A percentile compares a stretch with the other conserved stretches of the same genome.
These are phyloP conservation scores for Vitis riparia DNA, from an alignment of 164 flowering plant species.

Conservation along the genomic window DNA sequence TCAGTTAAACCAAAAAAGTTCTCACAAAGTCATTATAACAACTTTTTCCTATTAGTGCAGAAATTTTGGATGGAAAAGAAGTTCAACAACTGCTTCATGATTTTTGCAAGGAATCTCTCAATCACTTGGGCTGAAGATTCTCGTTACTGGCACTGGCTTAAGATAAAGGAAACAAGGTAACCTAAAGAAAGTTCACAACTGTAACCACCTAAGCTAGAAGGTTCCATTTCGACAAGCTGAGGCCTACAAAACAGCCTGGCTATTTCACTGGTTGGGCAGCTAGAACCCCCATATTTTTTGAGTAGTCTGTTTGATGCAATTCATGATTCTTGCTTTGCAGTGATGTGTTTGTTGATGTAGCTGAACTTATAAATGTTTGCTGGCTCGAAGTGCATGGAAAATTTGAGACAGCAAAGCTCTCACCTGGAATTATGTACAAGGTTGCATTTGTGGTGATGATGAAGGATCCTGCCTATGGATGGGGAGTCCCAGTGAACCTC, in stretches of 20 bases:
- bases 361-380: constrained; percentile 59
- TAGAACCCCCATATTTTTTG: no score
- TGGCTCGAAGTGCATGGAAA: constrained; percentile 78
- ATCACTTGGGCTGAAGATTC: constrained; percentile 70
- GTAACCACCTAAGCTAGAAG: not conserved
- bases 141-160: constrained; percentile 57
- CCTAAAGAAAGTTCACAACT: not conserved
- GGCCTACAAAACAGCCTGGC: no score
- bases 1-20: no score
- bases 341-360: constrained; percentile 41
- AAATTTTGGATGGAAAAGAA: constrained; percentile 61
- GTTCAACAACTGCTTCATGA: constrained; percentile 56
- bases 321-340: constrained; percentile 23
- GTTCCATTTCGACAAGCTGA: no score
- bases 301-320: not conserved
- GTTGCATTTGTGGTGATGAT: constrained; percentile 55
- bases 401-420: constrained; percentile 41
- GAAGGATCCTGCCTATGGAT: constrained; percentile 54
- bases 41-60: constrained; percentile 31
- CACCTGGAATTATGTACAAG: constrained; percentile 49
- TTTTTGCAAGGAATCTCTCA: constrained; percentile 55
- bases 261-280: no score
- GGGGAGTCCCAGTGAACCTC: constrained; percentile 67
- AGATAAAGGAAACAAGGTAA: constrained; percentile 33
- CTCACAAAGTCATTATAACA: not conserved